Base-by-base conservation (phyloP, 176 grass and related monocot species). In the Paspalum notatum region DNA sequence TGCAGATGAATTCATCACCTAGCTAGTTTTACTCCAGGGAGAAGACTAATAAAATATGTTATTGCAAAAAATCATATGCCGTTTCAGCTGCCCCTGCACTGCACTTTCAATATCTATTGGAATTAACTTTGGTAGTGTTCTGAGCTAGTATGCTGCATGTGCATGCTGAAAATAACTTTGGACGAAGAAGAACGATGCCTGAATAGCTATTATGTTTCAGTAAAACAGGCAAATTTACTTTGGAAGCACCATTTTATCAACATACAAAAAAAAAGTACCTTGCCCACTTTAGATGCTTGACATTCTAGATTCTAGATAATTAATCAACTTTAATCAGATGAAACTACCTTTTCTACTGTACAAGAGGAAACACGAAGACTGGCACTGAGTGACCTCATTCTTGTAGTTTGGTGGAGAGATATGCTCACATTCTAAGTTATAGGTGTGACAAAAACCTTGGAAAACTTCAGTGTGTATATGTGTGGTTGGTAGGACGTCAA, bases 401-500 rank as follows among this genome's bases (percentile, higher is more conserved):
- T 44, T 78, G 46, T 85, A 76, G 47, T 14, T 60, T 77, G 53
- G 70, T 85, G 52, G 82, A 59, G 39, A 81, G 10, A 66, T 85
- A 77, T 89, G 82, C 71, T 41, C 87, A 82, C 57, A 89, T 85
- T 89, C 78, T 89, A 89, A 70, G 82, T 47, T 57, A 85, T 41
- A 89, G 21, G 70, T 70, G 70, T 84, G 87, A 89, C 77, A 42
- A 89, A 64, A 89, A 76, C 56, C 63, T 58, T 71, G 25, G 70
- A 51, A 66, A 82, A 51, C 51, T 71, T 77, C 71, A 76, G 73
- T 76, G 59, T 69, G 50, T 66, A 17, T 69, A 58, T 66, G 16
- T 41, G 13, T 77, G 82, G 87, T 89, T 82, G 87, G 82, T 89
- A 85, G 82, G 48, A 81, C 45, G 82, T 89, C 82, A 85, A 55